phyloP scores from a whole-genome alignment of 2,329 filamentous ascomycete genomes.

The Pseudogymnoascus sp. region DNA sequence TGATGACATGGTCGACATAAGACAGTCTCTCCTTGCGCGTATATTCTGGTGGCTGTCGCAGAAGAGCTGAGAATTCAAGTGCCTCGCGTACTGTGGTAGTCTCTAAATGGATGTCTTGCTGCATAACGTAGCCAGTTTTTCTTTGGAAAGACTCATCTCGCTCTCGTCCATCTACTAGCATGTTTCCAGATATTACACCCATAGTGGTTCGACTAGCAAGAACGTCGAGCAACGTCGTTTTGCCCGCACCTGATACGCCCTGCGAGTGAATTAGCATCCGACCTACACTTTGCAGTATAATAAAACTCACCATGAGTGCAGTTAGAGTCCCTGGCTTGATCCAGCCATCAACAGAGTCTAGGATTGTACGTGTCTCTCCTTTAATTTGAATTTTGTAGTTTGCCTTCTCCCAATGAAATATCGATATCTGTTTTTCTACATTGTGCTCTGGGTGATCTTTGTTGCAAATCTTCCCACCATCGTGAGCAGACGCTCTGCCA shows the following conservation, averaged over 20 bases:
- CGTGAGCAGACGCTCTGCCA: conserved; percentile 4
- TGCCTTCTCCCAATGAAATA: conserved; percentile 70
- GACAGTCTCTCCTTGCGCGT: conserved; percentile 69
- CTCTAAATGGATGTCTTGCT: conserved; percentile 80
- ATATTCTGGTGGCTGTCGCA: conserved; percentile 71
- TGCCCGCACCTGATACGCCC: conserved; percentile 59
- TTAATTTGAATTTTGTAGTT: conserved; percentile 58
- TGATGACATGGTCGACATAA: conserved; percentile 69
- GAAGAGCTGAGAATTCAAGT: conserved; percentile 76
- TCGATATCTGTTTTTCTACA: conserved; percentile 41
- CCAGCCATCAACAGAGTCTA: conserved; percentile 77
- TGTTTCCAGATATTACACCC: conserved; percentile 80
- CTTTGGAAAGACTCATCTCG: conserved; percentile 80
- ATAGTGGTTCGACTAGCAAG: conserved; percentile 79
- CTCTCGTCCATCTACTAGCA: conserved; percentile 58
- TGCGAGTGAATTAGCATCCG: neutral
- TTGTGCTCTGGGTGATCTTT: conserved; percentile 20
- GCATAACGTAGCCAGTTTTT: conserved; percentile 68
- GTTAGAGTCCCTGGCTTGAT: conserved; percentile 64
- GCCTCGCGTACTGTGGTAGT: conserved; percentile 84
- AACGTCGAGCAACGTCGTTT: conserved; percentile 79
- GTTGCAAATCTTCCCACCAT: neutral
- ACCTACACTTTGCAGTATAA: neutral
- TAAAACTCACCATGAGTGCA: conserved; percentile 47
- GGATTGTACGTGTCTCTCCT: conserved; percentile 55